Base-by-base conservation (phyloP, 2,329 filamentous ascomycete genomes). In the Botrytis deweyae region DNA sequence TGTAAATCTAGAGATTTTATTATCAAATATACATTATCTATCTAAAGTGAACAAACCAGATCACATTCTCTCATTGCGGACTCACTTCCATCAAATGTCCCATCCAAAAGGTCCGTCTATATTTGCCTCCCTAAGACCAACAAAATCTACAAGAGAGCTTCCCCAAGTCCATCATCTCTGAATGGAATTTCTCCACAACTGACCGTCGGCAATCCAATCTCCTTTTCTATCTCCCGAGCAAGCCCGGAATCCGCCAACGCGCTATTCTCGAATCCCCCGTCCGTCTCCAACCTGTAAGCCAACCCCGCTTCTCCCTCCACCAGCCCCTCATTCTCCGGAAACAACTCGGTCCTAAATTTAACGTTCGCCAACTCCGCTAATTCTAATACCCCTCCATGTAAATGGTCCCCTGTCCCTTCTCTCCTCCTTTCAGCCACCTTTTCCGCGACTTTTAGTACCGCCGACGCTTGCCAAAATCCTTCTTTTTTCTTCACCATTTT, bases 381-480 rank as follows among this genome's bases (percentile, higher is more conserved):
- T 22, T 49, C 25, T 33, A 70, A 52, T 14, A 70, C 68, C n/a
- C 59, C 44, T 3, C 59, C 59, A 5, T 20, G 3, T 38, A 71
- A 64, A 33, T 71, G 33, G n/a, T 38, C 29, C 29, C 46, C 74
- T 2, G 7, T 61, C 4, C 59, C 71, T 29, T 25, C 52, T 63
- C 25, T 72, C 59, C 25, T 72, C 38, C 59, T 40, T 18, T 44
- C 22, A 22, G 73, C 64, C 22, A 73, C 67, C 20, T 42, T 73
- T 59, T 76, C 75, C 29, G 76, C 76, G 52, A 77, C 73, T 29
- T 12, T 55, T 7, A 70, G 70, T 2, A 69, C 70, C 36, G 69
- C 75, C 6, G 33, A 55, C 16, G 76, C 64, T 65, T 77, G 66
- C 76, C 76, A 77, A 33, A 76, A 76, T 1, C 76, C 74, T 22